phyloP scores from a whole-genome alignment of 257 asterid species.

The Solanum chiquidenum region DNA sequence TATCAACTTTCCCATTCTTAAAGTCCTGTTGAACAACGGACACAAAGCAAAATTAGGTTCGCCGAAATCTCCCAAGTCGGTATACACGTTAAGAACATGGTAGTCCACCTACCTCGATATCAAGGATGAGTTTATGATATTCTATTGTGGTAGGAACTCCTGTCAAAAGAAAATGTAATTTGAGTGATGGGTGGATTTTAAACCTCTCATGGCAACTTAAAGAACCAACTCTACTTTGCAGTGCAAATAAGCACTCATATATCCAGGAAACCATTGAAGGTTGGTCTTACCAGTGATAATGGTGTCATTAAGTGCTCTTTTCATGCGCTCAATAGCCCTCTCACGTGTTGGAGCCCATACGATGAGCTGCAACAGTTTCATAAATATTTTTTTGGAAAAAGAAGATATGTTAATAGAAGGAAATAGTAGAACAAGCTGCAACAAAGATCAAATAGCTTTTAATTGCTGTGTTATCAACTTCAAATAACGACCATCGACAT shows the following conservation, averaged over 20 bases:
- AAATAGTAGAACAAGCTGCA: background rate
- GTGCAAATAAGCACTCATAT: background rate
- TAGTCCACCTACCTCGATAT: slow-evolving; percentile 57
- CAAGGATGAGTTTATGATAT: slow-evolving; percentile 96
- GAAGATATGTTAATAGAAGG: background rate
- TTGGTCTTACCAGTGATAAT: slow-evolving; percentile 59
- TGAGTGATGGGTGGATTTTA: background rate
- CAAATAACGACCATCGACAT: background rate
- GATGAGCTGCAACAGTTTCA: slow-evolving; percentile 47
- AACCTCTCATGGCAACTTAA: background rate
- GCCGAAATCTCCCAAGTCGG: background rate
- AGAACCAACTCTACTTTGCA: background rate
- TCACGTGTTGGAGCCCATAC: slow-evolving; percentile 99
- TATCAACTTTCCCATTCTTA: slow-evolving; percentile 82
- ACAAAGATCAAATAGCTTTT: background rate
- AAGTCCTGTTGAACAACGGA: slow-evolving; percentile 51
- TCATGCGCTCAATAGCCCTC: slow-evolving; percentile 92
- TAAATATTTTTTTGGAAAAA: background rate
- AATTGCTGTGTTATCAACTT: background rate
- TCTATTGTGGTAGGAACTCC: slow-evolving; percentile 98
- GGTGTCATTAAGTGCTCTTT: slow-evolving; percentile 94
- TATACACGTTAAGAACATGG: background rate
- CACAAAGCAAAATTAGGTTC: background rate
- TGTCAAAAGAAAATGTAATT: slow-evolving; percentile 9
- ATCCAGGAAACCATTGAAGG: background rate